A percentile compares a stretch with the other conserved stretches of the same genome.
These are phyloP conservation scores for Asclepias syriaca DNA, from an alignment of 257 asterid genomes.

Conservation along the genomic window DNA sequence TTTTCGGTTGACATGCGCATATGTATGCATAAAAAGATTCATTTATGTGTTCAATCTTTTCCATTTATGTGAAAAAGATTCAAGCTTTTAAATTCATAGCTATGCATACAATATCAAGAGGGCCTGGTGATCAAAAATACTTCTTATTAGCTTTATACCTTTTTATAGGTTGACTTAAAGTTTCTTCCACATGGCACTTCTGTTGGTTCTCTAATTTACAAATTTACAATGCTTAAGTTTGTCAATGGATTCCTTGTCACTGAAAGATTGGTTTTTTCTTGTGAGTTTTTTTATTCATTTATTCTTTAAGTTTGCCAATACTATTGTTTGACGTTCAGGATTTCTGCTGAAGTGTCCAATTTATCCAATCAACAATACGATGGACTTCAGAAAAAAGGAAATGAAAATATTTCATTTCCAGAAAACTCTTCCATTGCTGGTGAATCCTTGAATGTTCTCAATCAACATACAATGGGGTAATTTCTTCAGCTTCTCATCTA, in stretches of 20 bases:
- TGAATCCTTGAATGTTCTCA: constrained; percentile 37
- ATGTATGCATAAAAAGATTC: background rate
- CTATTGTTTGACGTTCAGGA: constrained; percentile 29
- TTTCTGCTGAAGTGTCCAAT: constrained; percentile 53
- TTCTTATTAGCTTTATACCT: background rate
- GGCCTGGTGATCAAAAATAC: background rate
- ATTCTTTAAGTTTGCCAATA: background rate
- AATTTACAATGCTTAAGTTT: constrained; percentile 3
- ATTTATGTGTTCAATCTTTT: background rate
- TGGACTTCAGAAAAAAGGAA: constrained; percentile 38
- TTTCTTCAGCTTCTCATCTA: background rate
- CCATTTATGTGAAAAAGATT: background rate
- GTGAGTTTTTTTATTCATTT: background rate
- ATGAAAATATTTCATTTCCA: constrained; percentile 25
- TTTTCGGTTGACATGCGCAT: too few species aligned
- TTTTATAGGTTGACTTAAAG: background rate
- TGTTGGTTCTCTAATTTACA: background rate
- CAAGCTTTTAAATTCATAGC: background rate
- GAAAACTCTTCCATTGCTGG: constrained; percentile 26
- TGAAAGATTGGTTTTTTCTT: background rate
- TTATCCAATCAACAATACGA: constrained; percentile 42
- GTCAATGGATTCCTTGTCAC: background rate
- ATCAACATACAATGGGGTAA: constrained; percentile 40
- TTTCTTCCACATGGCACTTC: background rate
- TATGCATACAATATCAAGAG: background rate